Evolutionary conservation across 2,329 filamentous ascomycete genomes (phyloP), one percentile per base, ranked within the genome.

Genomic region (Chalaropsis thielavioides): DNA sequence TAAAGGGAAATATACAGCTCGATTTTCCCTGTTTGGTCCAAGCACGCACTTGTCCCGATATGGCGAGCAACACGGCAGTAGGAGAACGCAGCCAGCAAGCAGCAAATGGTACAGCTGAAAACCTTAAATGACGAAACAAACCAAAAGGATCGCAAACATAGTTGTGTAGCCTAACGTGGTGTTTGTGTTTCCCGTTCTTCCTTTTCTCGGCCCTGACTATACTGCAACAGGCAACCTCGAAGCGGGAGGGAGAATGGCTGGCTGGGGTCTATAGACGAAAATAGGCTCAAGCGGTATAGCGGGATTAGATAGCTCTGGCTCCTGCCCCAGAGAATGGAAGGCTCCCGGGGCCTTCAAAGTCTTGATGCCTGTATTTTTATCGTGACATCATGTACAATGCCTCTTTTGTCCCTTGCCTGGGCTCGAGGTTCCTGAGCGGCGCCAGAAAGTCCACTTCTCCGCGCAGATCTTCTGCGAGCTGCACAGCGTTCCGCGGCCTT

Each of bases 21-120:
- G 54, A n/a, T 17, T 58, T 58, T 58, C 10, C 54, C 54, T 58
- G 38, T 58, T 58, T 19, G 27, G 54, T 58, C 54, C 24, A 58
- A 38, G 27, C 54, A 58, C 54, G 27, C 54, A 58, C 54, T 58
- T 58, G 27, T 58, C 54, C 54, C 54, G 38, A 58, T 58, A 58
- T 38, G 54, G 54, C 22, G 27, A 58, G 38, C 54, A 58, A 58
- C 54, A 58, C 54, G 54, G 31, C 31, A 38, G 35, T 38, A 4
- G 35, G 7, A 38, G 35, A 38, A 38, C n/a, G n/a, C 44, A 46
- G 44, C 44, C 44, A 19, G 11, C 46, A 11, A 2, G 46, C 11
- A 27, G 10, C 46, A n/a, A 46, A 46, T 46, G 10, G 10, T 13
- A 54, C 3, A 31, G 15, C 43, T 46, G n/a, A n/a, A n/a, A n/a